Conservation (phyloP, 192 early-diverging fungal species). For the Dissophora ornata region DNA sequence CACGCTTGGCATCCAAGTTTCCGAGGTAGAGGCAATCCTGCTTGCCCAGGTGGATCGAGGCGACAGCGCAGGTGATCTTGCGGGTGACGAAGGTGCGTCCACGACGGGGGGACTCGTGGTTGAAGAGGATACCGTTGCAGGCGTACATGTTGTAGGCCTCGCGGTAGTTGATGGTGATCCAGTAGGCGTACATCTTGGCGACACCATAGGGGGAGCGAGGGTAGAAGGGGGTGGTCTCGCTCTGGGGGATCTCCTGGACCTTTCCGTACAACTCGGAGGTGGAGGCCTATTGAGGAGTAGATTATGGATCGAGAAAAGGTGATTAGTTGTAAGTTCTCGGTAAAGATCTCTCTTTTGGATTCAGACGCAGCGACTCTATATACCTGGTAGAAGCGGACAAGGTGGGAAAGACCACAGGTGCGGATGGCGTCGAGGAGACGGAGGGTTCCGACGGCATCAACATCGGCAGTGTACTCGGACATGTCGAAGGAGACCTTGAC, state of each 20-base stretch:
- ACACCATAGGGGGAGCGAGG: conserved; percentile 85
- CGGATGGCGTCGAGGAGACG: conserved; percentile 83
- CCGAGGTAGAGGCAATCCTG: conserved; percentile 78
- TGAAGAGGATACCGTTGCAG: conserved; percentile 83
- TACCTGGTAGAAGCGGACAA: conserved; percentile 71
- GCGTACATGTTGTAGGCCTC: conserved; percentile 82
- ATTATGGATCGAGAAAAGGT: too few species aligned
- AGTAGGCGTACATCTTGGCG: conserved; percentile 82
- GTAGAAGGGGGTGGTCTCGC: conserved; percentile 83
- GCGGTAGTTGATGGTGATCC: conserved; percentile 84
- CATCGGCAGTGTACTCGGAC: conserved; percentile 85
- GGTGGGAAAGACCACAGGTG: conserved; percentile 72
- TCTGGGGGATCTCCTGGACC: conserved; percentile 79
- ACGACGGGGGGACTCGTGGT: conserved; percentile 81
- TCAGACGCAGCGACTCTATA: too few species aligned
- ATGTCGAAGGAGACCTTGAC: conserved; percentile 81
- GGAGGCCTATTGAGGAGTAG: conserved; percentile 62
- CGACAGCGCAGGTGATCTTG: conserved; percentile 81
- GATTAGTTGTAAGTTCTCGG: too few species aligned
- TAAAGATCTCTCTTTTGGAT: neutral
- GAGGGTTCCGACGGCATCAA: conserved; percentile 83
- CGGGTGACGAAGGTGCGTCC: conserved; percentile 82
- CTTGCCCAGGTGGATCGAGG: conserved; percentile 72
- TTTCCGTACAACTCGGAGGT: conserved; percentile 84
- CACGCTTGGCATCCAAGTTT: conserved; percentile 81